Evolutionary conservation across 768 basidiomycete species (phyloP).

Genomic region (Russula abietina): DNA sequence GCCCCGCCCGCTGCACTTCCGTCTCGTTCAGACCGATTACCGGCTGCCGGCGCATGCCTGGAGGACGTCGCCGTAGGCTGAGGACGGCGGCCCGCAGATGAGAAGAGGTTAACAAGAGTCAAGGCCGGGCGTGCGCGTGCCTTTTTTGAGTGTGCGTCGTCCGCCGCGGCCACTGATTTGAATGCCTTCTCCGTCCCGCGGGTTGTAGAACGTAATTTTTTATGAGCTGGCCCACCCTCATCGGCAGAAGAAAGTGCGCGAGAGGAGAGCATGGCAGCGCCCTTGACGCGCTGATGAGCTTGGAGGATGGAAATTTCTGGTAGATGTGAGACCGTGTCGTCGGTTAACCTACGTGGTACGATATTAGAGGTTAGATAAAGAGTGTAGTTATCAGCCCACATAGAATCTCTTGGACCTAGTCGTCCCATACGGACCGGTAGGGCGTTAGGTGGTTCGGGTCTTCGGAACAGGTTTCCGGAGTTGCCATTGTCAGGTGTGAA

Average conservation of each 20-base stretch:
- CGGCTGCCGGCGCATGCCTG: conserved; percentile 40
- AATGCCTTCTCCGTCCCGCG: conserved; percentile 44
- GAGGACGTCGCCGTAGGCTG: conserved; percentile 61
- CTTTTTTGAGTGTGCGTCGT: conserved; percentile 78
- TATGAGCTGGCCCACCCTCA: conserved; percentile 71
- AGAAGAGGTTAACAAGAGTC: conserved; percentile 83
- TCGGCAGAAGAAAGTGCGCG: conserved; percentile 79
- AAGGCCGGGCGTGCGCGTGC: conserved; percentile 86
- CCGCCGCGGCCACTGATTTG: conserved; percentile 45
- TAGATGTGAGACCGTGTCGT: conserved; percentile 49
- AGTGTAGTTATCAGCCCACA: conserved; percentile 38
- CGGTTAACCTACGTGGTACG: conserved; percentile 25
- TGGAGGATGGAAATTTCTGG: conserved; percentile 56
- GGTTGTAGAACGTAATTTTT: conserved; percentile 62
- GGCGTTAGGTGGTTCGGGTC: conserved; percentile 42
- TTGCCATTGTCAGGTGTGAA: conserved; percentile 67
- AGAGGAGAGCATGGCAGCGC: conserved; percentile 33
- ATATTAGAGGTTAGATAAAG: conserved; percentile 6
- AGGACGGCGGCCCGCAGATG: conserved; percentile 64
- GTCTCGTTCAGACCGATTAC: conserved; percentile 47
- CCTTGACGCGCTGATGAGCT: conserved; percentile 36
- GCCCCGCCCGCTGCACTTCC: conserved; percentile 38
- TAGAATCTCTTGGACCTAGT: conserved; percentile 51
- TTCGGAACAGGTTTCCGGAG: conserved; percentile 50
- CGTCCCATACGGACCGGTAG: conserved; percentile 56